A percentile compares a stretch with the other conserved stretches of the same genome.
Conservation (phyloP, 1,284 basidiomycete genomes). For the Ustilago curta region DNA sequence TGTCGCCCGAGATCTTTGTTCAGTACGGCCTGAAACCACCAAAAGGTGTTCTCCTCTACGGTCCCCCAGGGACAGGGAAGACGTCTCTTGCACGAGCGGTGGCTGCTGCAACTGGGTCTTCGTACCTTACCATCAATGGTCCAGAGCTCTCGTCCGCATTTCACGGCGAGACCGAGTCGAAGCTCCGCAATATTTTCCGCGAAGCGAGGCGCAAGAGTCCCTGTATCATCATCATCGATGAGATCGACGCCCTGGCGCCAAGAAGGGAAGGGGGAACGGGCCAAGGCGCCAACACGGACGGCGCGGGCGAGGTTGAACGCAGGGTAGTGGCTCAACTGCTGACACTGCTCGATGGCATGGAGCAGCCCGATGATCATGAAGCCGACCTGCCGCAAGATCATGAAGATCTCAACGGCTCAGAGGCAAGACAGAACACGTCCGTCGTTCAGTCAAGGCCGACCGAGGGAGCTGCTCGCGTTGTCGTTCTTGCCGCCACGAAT, state of each 20-base stretch:
- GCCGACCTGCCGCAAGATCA: constrained; percentile 19
- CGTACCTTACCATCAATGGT: constrained; percentile 79
- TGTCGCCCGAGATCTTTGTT: constrained; percentile 86
- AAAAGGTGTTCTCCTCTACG: constrained; percentile 67
- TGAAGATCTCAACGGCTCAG: constrained; percentile 63
- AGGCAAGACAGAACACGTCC: constrained; percentile 55
- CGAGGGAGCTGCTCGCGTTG: constrained; percentile 74
- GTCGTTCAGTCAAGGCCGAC: constrained; percentile 18
- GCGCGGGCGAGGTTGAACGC: constrained; percentile 84
- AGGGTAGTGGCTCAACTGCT: constrained; percentile 94
- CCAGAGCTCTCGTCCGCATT: constrained; percentile 94
- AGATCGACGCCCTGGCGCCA: constrained; percentile 94
- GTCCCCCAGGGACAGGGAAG: constrained; percentile 69
- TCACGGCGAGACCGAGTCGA: constrained; percentile 95
- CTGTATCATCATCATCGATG: constrained; percentile 89
- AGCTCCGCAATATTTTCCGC: constrained; percentile 87
- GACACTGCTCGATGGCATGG: constrained; percentile 93
- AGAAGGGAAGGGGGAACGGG: constrained; percentile 86
- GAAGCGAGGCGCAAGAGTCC: constrained; percentile 85
- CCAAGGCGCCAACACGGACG: constrained; percentile 73
- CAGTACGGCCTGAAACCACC: constrained; percentile 77
- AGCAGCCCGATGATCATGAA: constrained; percentile 50
- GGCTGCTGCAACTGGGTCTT: constrained; percentile 58
- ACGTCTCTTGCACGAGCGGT: constrained; percentile 67
- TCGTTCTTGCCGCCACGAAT: constrained; percentile 97